These are phyloP conservation scores for Nannizziopsis arthrosporioides DNA, from an alignment of 2,329 filamentous ascomycete species.

Conservation along the genomic window DNA sequence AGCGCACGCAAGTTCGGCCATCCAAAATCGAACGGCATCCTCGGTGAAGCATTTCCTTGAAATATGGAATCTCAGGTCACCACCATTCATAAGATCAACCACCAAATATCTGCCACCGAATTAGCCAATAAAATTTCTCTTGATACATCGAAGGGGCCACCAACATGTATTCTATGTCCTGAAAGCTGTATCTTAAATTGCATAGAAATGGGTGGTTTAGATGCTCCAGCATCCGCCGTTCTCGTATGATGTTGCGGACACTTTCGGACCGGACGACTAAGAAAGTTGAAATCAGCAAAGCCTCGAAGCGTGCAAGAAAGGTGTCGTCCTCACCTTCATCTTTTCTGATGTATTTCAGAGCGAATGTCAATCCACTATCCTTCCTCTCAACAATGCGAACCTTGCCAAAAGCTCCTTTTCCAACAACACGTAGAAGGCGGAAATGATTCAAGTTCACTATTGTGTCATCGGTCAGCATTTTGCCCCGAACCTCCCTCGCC, in stretches of 20 bases:
- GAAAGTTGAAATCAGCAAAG: constrained; percentile 6
- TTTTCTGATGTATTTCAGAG: constrained; percentile 95
- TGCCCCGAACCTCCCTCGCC: not conserved
- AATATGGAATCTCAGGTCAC: constrained; percentile 93
- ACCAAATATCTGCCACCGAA: constrained; percentile 59
- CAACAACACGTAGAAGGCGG: constrained; percentile 84
- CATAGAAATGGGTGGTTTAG: constrained; percentile 96
- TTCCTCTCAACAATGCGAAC: constrained; percentile 97
- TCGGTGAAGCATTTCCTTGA: constrained; percentile 96
- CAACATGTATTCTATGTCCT: constrained; percentile 97
- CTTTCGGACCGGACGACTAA: constrained; percentile 93
- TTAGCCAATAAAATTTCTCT: not conserved
- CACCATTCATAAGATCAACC: constrained; percentile 95
- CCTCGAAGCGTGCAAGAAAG: not conserved
- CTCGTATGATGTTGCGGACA: constrained; percentile 94
- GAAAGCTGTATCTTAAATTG: constrained; percentile 96
- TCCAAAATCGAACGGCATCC: constrained; percentile 94
- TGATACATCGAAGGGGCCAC: constrained; percentile 25
- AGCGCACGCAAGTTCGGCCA: constrained; percentile 84
- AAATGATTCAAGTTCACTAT: constrained; percentile 98
- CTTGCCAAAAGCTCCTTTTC: constrained; percentile 96
- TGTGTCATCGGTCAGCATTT: not conserved
- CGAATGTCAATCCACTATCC: constrained; percentile 86
- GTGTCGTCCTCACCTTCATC: constrained; percentile 64
- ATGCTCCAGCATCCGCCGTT: constrained; percentile 95